These are phyloP conservation scores for Prunus yedoensis DNA, from an alignment of 331 rosid species.

Conservation along the genomic window DNA sequence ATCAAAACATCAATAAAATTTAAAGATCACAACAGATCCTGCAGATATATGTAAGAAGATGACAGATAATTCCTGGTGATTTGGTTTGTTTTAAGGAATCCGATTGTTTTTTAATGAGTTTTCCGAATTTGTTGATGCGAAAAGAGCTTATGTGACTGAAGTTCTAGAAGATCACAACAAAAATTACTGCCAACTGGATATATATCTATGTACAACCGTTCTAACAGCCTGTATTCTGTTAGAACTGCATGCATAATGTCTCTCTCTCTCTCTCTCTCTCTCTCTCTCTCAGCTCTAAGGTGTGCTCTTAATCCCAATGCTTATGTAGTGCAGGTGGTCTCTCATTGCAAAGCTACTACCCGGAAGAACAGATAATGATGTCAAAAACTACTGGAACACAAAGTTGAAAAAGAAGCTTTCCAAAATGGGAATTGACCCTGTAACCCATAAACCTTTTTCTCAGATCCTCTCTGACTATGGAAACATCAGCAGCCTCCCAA, in stretches of 20 bases:
- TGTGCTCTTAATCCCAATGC: background rate
- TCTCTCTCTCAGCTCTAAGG: constrained; percentile 2
- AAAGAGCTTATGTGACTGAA: background rate
- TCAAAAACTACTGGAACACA: constrained; percentile 95
- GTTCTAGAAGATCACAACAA: constrained; percentile 1
- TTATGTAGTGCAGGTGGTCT: constrained; percentile 68
- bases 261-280: constrained; percentile 9
- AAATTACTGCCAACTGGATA: background rate
- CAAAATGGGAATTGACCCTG: constrained; percentile 87
- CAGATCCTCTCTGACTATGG: constrained; percentile 80
- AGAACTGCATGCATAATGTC: background rate
- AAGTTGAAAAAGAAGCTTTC: constrained; percentile 83
- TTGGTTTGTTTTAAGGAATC: too few species aligned
- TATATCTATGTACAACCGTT: background rate
- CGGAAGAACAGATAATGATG: constrained; percentile 96
- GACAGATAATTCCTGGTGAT: too few species aligned
- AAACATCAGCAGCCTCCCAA: constrained; percentile 51
- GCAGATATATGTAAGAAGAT: too few species aligned
- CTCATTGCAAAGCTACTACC: constrained; percentile 70
- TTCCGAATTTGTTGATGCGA: background rate
- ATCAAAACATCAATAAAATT: background rate
- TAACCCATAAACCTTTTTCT: constrained; percentile 83
- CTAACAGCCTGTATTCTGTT: constrained; percentile 14
- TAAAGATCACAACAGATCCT: background rate
- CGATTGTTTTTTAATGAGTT: too few species aligned